Evolutionary conservation across 805 yeast genomes (phyloP).

Genomic region (Yamadazyma sp.): DNA sequence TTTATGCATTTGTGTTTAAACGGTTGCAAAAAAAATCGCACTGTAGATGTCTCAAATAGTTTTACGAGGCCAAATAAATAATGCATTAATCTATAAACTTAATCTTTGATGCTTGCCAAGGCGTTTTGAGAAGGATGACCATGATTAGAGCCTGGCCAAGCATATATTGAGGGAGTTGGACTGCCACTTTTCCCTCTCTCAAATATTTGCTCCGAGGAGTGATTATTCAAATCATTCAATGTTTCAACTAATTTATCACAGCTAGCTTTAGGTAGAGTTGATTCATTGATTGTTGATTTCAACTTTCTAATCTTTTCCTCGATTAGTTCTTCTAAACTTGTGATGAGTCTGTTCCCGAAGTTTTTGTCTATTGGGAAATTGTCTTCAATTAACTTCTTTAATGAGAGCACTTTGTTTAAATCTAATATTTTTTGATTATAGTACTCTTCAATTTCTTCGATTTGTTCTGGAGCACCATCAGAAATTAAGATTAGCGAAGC

Average conservation of each 20-base stretch:
- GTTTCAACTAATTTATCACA: constrained; percentile 16
- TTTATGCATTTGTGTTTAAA: neutral
- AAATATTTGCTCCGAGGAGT: constrained; percentile 11
- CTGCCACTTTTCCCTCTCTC: constrained; percentile 22
- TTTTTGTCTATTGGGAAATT: constrained; percentile 52
- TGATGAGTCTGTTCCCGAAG: constrained; percentile 45
- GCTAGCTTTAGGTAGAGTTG: constrained; percentile 6
- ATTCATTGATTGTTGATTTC: constrained; percentile 8
- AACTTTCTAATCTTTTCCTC: constrained; percentile 22
- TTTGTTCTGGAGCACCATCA: constrained; percentile 12
- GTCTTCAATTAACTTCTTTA: constrained; percentile 39
- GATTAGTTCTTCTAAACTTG: constrained; percentile 29
- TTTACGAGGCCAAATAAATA: too few species aligned
- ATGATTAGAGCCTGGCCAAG: constrained; percentile 71
- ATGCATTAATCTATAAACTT: too few species aligned
- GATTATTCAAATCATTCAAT: constrained; percentile 15
- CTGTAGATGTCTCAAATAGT: too few species aligned
- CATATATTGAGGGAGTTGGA: constrained; percentile 37
- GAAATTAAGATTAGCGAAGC: constrained; percentile 52
- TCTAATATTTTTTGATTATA: constrained; percentile 31
- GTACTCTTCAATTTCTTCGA: constrained; percentile 14
- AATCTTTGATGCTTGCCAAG: too few species aligned
- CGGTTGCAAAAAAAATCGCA: too few species aligned
- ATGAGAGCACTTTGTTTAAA: constrained; percentile 39
- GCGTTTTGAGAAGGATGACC: constrained; percentile 51